These are phyloP conservation scores for Citrullus colocynthis DNA, from an alignment of 306 rosid species.

Conservation along the genomic window DNA sequence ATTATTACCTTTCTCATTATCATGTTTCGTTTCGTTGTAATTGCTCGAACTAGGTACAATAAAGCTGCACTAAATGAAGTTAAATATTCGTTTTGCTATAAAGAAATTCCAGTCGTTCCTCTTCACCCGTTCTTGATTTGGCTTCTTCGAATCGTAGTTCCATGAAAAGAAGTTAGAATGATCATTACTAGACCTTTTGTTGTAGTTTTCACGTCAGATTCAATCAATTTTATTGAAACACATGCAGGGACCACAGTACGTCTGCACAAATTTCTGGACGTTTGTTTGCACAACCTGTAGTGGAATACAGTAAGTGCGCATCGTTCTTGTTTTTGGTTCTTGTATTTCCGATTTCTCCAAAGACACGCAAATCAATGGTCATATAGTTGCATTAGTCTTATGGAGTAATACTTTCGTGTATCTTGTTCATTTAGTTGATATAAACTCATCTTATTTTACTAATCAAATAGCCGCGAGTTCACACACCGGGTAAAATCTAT, in stretches of 20 bases:
- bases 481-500: constrained; percentile 87
- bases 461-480: constrained; percentile 70
- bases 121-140: neutral
- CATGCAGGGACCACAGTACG: constrained; percentile 95
- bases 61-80: neutral
- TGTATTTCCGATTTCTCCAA: neutral
- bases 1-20: neutral
- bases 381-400: neutral
- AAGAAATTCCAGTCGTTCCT: neutral
- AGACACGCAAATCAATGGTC: neutral
- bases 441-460: neutral
- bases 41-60: neutral
- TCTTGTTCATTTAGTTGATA: constrained; percentile 9
- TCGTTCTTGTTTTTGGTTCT: constrained; percentile 5
- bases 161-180: neutral
- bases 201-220: constrained; percentile 6
- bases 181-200: neutral
- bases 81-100: neutral
- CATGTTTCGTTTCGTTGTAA: neutral
- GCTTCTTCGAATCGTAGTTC: neutral
- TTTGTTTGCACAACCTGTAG: constrained; percentile 92
- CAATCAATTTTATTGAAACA: neutral
- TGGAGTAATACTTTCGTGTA: constrained; percentile 5
- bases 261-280: constrained; percentile 94
- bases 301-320: constrained; percentile 96